A percentile compares a stretch with the other conserved stretches of the same genome.
Evolutionary conservation across 139 green algal species (phyloP).

Genomic region (Zygnema circumcarinatum): DNA sequence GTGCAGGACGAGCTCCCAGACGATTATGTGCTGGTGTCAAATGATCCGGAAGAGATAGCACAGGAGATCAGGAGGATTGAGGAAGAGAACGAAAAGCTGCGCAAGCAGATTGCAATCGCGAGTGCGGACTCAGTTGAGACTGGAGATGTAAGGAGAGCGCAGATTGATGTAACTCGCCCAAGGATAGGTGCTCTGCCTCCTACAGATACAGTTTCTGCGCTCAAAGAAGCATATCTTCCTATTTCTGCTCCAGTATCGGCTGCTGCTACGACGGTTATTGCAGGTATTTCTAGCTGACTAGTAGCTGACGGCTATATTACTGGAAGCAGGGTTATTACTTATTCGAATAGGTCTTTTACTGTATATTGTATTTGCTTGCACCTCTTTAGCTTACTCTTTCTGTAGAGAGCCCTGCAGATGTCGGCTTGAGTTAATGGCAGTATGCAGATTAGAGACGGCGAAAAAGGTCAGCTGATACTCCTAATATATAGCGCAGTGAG

Average conservation of each 20-base stretch:
- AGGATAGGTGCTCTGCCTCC: slow-evolving; percentile 1
- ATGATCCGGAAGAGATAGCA: slow-evolving; percentile 38
- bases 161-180: slow-evolving; percentile 14
- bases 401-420: too few species aligned
- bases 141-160: neutral
- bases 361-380: neutral
- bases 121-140: neutral
- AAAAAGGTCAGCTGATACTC: too few species aligned
- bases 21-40: slow-evolving; percentile 35
- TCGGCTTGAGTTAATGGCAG: too few species aligned
- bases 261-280: neutral
- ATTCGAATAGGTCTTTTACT: neutral
- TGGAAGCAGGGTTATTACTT: neutral
- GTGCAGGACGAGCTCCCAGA: slow-evolving; percentile 14
- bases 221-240: neutral
- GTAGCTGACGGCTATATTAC: neutral
- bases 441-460: too few species aligned
- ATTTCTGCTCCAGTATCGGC: neutral
- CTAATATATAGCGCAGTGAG: too few species aligned
- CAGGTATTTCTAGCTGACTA: neutral
- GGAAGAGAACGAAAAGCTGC: slow-evolving; percentile 23
- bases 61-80: slow-evolving; percentile 19
- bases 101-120: neutral
- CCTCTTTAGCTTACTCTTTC: neutral
- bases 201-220: neutral